A percentile compares a stretch with the other conserved stretches of the same genome.
These are phyloP conservation scores for Westerdykella aurantiaca DNA, from an alignment of 2,329 filamentous ascomycete species.

Conservation along the genomic window DNA sequence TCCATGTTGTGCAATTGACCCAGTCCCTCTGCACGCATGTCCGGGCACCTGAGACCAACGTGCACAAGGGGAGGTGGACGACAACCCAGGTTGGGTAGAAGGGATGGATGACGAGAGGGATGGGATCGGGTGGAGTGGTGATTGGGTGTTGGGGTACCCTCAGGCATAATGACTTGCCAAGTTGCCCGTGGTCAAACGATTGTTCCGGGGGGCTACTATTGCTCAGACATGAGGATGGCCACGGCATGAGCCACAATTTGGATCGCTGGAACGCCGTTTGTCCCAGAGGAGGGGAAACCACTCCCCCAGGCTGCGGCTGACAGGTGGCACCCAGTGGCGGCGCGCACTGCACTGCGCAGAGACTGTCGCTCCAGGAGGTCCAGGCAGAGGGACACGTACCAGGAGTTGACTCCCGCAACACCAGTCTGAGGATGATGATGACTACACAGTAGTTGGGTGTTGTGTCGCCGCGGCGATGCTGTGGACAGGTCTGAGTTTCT, in stretches of 20 bases:
- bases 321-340: slow-evolving; percentile 1
- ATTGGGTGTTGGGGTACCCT: no score
- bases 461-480: not conserved
- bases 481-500: no score
- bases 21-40: no score
- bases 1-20: no score
- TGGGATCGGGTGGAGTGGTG: no score
- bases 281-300: slow-evolving; percentile 28
- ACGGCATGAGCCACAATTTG: slow-evolving; percentile 31
- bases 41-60: no score
- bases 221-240: slow-evolving; percentile 16
- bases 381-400: slow-evolving; percentile 8
- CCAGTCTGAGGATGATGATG: no score
- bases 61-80: no score
- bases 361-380: not conserved
- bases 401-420: not conserved
- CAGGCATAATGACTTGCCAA: no score
- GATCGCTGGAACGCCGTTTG: slow-evolving; percentile 35
- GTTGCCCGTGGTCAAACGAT: not conserved
- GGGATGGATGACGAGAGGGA: no score
- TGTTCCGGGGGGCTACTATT: not conserved
- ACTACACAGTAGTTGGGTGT: no score
- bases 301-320: slow-evolving; percentile 19
- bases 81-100: no score
- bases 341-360: slow-evolving; percentile 4